Conservation (phyloP, 768 basidiomycete genomes). For the Lanmaoa pseudosensibilis region DNA sequence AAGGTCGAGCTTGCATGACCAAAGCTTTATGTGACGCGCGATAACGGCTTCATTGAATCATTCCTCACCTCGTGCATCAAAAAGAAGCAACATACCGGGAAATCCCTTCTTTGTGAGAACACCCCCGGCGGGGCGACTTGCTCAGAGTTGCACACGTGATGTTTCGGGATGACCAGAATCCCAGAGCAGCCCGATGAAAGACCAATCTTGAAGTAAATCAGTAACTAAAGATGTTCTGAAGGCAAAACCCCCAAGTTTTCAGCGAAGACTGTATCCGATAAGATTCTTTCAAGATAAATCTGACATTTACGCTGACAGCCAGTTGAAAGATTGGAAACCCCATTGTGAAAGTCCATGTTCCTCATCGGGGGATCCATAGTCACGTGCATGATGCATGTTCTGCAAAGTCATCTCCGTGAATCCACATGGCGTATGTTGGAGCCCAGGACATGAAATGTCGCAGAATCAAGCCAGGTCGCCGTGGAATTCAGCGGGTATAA, state of each 20-base stretch:
- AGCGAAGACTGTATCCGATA: background rate
- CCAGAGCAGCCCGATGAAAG: background rate
- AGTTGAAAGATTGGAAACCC: too few species aligned
- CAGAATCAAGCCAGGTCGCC: constrained; percentile 1
- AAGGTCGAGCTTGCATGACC: constrained; percentile 4
- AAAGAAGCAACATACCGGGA: constrained; percentile 28
- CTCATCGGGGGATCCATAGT: background rate
- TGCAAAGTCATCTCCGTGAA: constrained; percentile 28
- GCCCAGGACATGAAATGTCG: background rate
- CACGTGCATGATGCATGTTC: constrained; percentile 8
- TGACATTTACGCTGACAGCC: too few species aligned
- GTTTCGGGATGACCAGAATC: background rate
- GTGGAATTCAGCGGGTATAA: constrained; percentile 21
- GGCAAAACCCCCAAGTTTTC: background rate
- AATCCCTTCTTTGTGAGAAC: constrained; percentile 24
- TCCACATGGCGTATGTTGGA: background rate
- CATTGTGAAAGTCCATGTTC: background rate
- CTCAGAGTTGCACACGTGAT: constrained; percentile 1
- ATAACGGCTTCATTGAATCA: constrained; percentile 15
- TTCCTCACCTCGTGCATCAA: constrained; percentile 23
- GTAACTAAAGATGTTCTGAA: background rate
- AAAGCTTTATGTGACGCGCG: constrained; percentile 24
- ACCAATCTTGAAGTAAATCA: background rate
- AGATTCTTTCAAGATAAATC: background rate
- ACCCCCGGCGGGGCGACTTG: background rate